Evolutionary conservation across 768 basidiomycete species (phyloP).

Genomic region (Arthromyces matolae): DNA sequence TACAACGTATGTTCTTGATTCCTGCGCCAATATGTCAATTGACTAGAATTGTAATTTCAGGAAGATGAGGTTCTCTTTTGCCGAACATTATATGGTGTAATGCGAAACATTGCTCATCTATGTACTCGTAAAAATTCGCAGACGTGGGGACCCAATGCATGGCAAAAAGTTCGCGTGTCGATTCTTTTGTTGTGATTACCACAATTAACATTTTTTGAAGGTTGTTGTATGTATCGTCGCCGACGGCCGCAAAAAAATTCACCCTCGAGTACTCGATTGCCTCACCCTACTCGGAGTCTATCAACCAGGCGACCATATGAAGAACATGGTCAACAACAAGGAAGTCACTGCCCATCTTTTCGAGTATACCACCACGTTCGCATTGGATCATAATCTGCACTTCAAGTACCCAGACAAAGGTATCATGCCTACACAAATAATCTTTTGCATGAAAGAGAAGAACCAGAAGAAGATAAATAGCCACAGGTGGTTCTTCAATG

Average conservation of each 20-base stretch:
- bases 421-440: constrained; percentile 90
- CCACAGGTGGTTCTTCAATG: constrained; percentile 97
- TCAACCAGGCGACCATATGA: constrained; percentile 51
- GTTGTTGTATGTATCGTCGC: constrained; percentile 92
- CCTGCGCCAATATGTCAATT: background rate
- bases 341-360: constrained; percentile 63
- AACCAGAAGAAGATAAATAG: constrained; percentile 98
- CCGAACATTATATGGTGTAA: constrained; percentile 91
- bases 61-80: constrained; percentile 90
- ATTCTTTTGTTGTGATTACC: background rate
- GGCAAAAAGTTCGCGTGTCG: constrained; percentile 75
- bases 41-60: constrained; percentile 31
- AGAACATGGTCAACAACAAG: constrained; percentile 64
- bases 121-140: constrained; percentile 86
- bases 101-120: constrained; percentile 79
- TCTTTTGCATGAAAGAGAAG: constrained; percentile 89
- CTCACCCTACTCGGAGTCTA: constrained; percentile 92
- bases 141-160: constrained; percentile 94
- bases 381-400: constrained; percentile 71
- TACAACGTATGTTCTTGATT: constrained; percentile 66
- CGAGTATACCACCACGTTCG: constrained; percentile 84
- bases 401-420: constrained; percentile 91
- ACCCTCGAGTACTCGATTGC: constrained; percentile 83
- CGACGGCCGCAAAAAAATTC: constrained; percentile 79
- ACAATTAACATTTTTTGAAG: constrained; percentile 29